phyloP scores from a whole-genome alignment of 371 early-diverging fungal species.

The Lichtheimia corymbifera region DNA sequence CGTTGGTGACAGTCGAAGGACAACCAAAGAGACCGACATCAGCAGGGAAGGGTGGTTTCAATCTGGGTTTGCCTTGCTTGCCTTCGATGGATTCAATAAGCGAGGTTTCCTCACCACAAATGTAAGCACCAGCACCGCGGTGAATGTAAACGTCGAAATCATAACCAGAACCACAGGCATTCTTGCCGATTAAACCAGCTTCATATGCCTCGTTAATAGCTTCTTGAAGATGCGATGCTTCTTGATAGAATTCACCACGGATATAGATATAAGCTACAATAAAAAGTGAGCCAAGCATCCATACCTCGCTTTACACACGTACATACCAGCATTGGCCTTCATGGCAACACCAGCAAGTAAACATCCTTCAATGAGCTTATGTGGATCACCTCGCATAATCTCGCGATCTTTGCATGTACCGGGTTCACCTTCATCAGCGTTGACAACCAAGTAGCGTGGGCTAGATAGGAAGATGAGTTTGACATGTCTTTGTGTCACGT shows the following conservation, averaged over 20 bases:
- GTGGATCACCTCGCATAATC: slow-evolving; percentile 97
- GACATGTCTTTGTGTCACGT: too few relatives aligned
- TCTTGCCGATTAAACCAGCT: slow-evolving; percentile 95
- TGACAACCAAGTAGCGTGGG: slow-evolving; percentile 95
- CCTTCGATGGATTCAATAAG: slow-evolving; percentile 98
- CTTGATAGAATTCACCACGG: slow-evolving; percentile 98
- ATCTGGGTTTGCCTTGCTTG: slow-evolving; percentile 96
- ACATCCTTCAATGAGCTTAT: slow-evolving; percentile 97
- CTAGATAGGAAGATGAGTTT: slow-evolving; percentile 28
- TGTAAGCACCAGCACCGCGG: slow-evolving; percentile 97
- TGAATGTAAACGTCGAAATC: slow-evolving; percentile 97
- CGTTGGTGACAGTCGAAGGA: slow-evolving; percentile 97
- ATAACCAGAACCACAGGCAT: slow-evolving; percentile 94
- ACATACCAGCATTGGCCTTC: slow-evolving; percentile 87
- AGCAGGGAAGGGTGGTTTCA: slow-evolving; percentile 99
- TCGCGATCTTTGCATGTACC: slow-evolving; percentile 99
- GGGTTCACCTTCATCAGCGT: slow-evolving; percentile 98
- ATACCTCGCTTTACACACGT: not conserved
- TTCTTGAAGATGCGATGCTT: slow-evolving; percentile 90
- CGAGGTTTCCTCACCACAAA: slow-evolving; percentile 98
- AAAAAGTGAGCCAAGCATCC: not conserved
- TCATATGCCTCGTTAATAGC: slow-evolving; percentile 95
- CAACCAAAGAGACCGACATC: slow-evolving; percentile 98
- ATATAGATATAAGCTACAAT: slow-evolving; percentile 93
- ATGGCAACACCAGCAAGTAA: slow-evolving; percentile 95